Conservation (phyloP, 192 early-diverging fungal genomes). For the Backusella australiensis region DNA sequence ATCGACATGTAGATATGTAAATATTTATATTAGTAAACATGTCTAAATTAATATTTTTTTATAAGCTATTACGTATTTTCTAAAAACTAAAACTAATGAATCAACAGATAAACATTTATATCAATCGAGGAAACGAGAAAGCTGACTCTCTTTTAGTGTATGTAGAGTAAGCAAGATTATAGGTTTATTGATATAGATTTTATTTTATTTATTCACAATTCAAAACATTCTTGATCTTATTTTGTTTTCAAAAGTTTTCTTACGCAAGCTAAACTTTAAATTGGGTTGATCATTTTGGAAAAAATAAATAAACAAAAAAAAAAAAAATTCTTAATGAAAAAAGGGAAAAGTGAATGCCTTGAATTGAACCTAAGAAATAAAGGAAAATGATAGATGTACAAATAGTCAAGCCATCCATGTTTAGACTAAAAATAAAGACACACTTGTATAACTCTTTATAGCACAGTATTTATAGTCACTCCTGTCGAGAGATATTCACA, state of each 20-base stretch:
- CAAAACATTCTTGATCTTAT: background rate
- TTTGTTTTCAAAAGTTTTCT: background rate
- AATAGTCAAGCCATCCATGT: background rate
- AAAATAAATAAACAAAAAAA: background rate
- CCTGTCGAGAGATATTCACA: background rate
- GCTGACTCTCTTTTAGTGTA: too few species aligned
- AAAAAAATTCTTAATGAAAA: background rate
- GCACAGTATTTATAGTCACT: background rate
- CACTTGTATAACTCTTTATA: background rate
- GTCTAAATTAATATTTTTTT: background rate
- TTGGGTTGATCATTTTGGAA: background rate
- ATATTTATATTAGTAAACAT: background rate
- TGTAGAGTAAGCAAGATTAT: too few species aligned
- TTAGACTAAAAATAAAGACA: background rate
- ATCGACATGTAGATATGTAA: background rate
- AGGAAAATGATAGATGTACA: background rate
- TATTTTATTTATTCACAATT: too few species aligned
- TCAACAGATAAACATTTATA: background rate
- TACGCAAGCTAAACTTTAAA: background rate
- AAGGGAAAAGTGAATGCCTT: background rate
- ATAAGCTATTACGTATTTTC: background rate
- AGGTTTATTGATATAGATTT: too few species aligned
- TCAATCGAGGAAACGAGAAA: background rate
- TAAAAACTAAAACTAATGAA: background rate
- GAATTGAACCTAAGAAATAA: too few species aligned